Evolutionary conservation across 2,329 filamentous ascomycete species (phyloP).

Genomic region (Fusarium caatingaense): DNA sequence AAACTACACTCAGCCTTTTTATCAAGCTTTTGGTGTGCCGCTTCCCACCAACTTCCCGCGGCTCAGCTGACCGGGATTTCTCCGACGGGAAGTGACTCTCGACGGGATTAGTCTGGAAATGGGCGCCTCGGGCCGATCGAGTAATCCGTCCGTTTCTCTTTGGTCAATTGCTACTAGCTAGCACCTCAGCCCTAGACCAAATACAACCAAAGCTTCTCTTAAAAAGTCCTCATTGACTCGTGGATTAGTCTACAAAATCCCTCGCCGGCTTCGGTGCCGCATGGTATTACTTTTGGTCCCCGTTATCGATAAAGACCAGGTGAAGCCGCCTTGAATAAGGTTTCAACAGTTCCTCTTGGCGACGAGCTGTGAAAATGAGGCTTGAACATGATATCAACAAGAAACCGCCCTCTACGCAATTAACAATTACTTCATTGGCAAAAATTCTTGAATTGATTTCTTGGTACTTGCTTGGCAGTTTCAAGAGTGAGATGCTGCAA

Average conservation of each 20-base stretch:
- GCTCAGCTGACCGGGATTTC: background rate
- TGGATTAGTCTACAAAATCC: background rate
- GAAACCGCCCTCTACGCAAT: background rate
- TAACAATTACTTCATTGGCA: no score
- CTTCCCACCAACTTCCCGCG: no score
- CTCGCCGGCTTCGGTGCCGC: background rate
- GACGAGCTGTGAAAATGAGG: no score
- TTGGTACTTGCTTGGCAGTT: rapidly evolving
- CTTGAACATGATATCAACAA: no score
- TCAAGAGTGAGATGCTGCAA: background rate
- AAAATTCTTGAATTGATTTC: background rate
- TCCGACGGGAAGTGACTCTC: background rate
- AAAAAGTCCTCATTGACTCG: background rate
- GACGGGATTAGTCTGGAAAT: background rate
- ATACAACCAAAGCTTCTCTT: background rate
- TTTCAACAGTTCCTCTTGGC: background rate
- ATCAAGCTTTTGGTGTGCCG: background rate
- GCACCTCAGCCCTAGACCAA: background rate
- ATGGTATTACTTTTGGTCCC: background rate
- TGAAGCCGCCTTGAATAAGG: background rate
- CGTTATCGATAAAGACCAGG: background rate
- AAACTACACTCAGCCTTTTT: background rate
- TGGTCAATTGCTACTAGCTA: background rate
- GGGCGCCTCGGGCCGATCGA: background rate
- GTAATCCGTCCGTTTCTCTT: background rate